Base-by-base conservation (phyloP, 306 rosid species). In the Senna siamea region DNA sequence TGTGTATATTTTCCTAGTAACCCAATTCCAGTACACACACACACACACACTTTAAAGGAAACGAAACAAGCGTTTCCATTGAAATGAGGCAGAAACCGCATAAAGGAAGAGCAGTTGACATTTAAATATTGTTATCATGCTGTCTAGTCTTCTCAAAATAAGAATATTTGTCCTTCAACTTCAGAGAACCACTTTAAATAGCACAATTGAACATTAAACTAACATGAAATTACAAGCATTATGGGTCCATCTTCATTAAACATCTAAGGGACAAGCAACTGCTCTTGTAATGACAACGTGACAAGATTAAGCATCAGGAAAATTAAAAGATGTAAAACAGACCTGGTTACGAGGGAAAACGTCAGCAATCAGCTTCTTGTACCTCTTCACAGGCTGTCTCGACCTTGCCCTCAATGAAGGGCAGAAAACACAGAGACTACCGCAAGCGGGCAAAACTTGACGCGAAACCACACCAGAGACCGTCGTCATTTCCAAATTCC, bases 361-460 rank as follows among this genome's bases (percentile, higher is more conserved):
- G 7, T 92, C 98, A 54, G 98, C 88, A 35, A 95, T 88, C 80
- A 95, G 92, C 88, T 90, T 95, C 96, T 95, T 95, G 93, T 95
- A 95, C 84, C 99, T 88, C 93, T 95, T 95, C 46, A 95, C 96
- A 28, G 99, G 99, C 83, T 95, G 99, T 70, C 98, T 86, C 28
- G 99, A 95, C 88, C 99, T 84, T 60, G 97, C 80, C 80, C 97
- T 83, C 83, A 95, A n/a, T 20, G 85, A 80, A 9, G 99, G 99
- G 82, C 96, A 95, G 72, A 90, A 90, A 86, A 95, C 81, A 77
- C 99, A 95, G 53, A 95, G 96, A 77, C 37, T 63, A 13, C 97
- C 98, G 37, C 99, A 95, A 53, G 85, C 99, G 6, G 99, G 99
- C 84, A 95, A 64, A 53, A 95, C 91, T 86, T 88, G 93, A 70